These are phyloP conservation scores for Wickerhamomyces ciferrii DNA, from an alignment of 805 yeast species.

Conservation along the genomic window DNA sequence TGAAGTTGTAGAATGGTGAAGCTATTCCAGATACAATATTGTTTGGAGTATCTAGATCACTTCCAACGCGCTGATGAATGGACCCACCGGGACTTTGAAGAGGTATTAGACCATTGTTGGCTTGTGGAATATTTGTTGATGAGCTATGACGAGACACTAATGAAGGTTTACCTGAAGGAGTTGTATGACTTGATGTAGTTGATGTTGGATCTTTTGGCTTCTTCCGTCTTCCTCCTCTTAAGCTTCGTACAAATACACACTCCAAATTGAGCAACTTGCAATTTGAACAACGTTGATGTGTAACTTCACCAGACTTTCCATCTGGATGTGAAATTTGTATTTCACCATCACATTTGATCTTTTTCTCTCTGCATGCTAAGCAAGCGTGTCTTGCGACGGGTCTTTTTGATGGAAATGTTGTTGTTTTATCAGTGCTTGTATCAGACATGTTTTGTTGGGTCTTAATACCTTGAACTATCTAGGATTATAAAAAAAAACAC, in stretches of 20 bases:
- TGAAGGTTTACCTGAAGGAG: not conserved
- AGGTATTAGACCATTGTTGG: not conserved
- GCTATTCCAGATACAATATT: not conserved
- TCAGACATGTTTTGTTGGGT: not conserved
- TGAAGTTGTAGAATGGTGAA: constrained; percentile 4
- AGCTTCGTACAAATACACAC: constrained; percentile 53
- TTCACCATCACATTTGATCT: constrained; percentile 65
- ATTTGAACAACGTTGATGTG: constrained; percentile 38
- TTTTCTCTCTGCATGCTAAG: constrained; percentile 57
- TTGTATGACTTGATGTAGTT: not conserved
- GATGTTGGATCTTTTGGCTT: constrained; percentile 5
- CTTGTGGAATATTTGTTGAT: not conserved
- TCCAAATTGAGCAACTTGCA: constrained; percentile 38
- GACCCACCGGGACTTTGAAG: not conserved
- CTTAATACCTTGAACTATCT: too few relatives aligned
- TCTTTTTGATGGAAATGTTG: constrained; percentile 21
- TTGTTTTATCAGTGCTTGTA: not conserved
- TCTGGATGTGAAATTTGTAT: constrained; percentile 6
- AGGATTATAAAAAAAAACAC: too few relatives aligned
- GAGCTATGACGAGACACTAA: constrained; percentile 7
- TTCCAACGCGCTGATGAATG: not conserved
- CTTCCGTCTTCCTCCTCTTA: constrained; percentile 50
- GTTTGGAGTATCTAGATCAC: not conserved
- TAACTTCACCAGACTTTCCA: constrained; percentile 13
- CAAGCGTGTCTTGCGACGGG: constrained; percentile 60